Conservation (phyloP, 345 rosid genomes). For the Boechera retrofracta region DNA sequence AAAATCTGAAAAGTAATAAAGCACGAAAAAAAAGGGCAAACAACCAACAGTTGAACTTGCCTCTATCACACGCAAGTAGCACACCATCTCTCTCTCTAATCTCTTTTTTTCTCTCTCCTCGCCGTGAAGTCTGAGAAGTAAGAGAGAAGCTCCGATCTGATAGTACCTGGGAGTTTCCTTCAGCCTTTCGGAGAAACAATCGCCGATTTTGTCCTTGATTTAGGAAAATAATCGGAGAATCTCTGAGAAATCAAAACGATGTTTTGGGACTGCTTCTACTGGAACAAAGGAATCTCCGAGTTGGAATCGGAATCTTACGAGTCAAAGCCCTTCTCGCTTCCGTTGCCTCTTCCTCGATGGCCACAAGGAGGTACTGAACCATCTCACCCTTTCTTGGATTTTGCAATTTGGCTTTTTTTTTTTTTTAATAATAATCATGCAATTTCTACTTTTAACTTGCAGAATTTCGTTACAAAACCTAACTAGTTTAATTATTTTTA, state of each 20-base stretch:
- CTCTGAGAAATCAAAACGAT: constrained; percentile 41
- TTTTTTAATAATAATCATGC: neutral
- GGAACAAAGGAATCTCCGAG: constrained; percentile 51
- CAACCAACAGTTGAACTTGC: constrained; percentile 34
- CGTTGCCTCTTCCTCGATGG: constrained; percentile 70
- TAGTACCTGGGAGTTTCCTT: neutral
- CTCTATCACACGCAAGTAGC: constrained; percentile 43
- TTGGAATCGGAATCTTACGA: constrained; percentile 39
- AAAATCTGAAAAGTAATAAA: constrained; percentile 7
- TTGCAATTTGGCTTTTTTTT: no score
- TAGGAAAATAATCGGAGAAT: neutral
- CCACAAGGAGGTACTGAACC: constrained; percentile 65
- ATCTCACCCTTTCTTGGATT: constrained; percentile 4
- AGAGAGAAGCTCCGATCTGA: constrained; percentile 30
- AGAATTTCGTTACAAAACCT: neutral
- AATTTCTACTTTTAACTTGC: neutral
- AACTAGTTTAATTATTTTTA: no score
- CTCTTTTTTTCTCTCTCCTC: constrained; percentile 36
- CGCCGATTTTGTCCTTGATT: neutral
- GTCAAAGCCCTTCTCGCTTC: constrained; percentile 64
- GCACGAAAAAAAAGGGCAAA: constrained; percentile 23
- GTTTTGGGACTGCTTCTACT: constrained; percentile 68
- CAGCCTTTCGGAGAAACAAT: neutral
- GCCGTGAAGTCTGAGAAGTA: constrained; percentile 27
- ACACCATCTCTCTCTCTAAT: constrained; percentile 11